Evolutionary conservation across 441 rosid species (phyloP), one percentile per base, ranked within the genome.

Genomic region (Syzygium syzygioides): DNA sequence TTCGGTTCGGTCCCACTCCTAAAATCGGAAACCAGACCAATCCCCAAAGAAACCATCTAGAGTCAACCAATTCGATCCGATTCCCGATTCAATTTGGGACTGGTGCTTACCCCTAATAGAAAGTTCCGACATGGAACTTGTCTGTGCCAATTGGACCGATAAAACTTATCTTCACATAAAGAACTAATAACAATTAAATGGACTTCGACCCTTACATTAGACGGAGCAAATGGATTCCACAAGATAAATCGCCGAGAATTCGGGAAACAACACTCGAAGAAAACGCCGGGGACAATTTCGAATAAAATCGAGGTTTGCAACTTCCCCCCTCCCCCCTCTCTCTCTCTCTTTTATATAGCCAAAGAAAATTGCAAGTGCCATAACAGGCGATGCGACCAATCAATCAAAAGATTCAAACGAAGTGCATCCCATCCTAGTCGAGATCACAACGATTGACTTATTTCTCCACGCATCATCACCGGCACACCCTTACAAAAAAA

Each of bases 1-100:
- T 57, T 0, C 0, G 3, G 13, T 32, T 34, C 0, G 0, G 7
- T 32, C 25, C 0, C 4, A 0, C 23, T 0, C 0, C 15, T 66
- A 13, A 1, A 30, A 32, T 0, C 1, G 4, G 2, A 14, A 32
- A 19, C 3, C 10, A 0, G 26, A 34, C 26, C 0, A 66, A 5
- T 28, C 12, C 8, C 14, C 0, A 1, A 32, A 9, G 4, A 7
- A 32, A 32, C 2, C 23, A 4, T 5, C 2, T 4, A 4, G 18
- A 15, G 4, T 9, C 0, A 5, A 0, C 20, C 1, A 32, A 5
- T 66, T 66, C 4, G 0, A 68, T 34, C 1, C 0, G 1, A 10
- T 68, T 68, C 4, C 0, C 3, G 2, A 68, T 68, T 32, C 7
- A 68, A 34, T 7, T 32, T 0, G 1, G 1, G 23, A 19, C 20